phyloP scores from a whole-genome alignment of 495 filamentous ascomycete species.

The Copromyces sp. region DNA sequence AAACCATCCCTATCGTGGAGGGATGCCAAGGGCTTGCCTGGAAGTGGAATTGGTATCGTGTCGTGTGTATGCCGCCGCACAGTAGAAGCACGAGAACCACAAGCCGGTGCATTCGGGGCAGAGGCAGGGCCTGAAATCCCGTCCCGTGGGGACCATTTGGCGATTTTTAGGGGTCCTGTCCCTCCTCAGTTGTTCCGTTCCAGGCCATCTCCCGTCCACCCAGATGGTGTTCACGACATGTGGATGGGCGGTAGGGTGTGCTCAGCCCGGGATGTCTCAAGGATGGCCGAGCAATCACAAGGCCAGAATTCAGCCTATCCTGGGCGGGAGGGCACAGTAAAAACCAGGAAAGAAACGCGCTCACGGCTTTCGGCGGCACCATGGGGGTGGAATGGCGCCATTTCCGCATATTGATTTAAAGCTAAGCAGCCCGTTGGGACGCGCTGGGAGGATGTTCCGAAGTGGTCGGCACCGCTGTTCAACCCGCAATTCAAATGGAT shows the following conservation, averaged over 20 bases:
- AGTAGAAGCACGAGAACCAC: background rate
- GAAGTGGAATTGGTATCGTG: background rate
- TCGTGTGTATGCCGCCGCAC: background rate
- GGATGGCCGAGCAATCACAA: background rate
- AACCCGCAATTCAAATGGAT: background rate
- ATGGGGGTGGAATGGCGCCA: conserved; percentile 6
- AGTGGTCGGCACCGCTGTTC: background rate
- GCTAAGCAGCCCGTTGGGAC: background rate
- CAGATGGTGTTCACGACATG: background rate
- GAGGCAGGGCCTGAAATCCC: background rate
- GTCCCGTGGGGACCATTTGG: background rate
- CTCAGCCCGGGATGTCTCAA: background rate
- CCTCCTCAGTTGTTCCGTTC: background rate
- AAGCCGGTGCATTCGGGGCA: background rate
- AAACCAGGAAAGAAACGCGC: background rate
- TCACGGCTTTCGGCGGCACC: background rate
- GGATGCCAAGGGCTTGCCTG: background rate
- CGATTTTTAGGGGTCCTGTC: background rate
- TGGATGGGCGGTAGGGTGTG: background rate
- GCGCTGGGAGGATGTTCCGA: background rate
- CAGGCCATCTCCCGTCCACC: background rate
- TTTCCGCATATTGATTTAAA: conserved; percentile 1
- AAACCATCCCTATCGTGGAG: too few species aligned
- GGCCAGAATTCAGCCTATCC: background rate
- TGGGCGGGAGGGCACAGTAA: background rate